These are phyloP conservation scores for Cercospora nicotianae DNA, from an alignment of 2,329 filamentous ascomycete species.

Conservation along the genomic window DNA sequence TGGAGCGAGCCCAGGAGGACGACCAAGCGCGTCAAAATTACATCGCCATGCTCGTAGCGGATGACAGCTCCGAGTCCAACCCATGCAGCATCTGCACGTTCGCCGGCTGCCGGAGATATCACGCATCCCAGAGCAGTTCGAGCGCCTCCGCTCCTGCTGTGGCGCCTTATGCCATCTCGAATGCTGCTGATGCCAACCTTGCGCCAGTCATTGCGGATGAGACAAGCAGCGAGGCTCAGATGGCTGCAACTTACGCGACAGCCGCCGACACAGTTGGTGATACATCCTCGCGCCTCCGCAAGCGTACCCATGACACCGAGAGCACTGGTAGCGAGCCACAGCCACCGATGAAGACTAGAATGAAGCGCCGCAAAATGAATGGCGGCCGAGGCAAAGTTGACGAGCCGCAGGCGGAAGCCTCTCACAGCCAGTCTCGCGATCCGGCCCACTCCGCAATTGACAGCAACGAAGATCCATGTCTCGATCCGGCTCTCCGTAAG, in stretches of 20 bases:
- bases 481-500: neutral
- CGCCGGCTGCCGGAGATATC: neutral
- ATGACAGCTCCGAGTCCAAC: neutral
- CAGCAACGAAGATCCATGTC: neutral
- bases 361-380: neutral
- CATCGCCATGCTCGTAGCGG: neutral
- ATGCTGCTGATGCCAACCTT: neutral
- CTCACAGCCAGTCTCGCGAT: neutral
- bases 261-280: neutral
- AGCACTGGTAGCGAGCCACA: neutral
- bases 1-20: neutral
- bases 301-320: neutral
- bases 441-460: neutral
- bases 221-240: neutral
- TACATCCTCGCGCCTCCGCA: neutral
- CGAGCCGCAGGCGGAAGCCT: neutral
- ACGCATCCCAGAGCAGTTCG: neutral
- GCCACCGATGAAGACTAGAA: neutral
- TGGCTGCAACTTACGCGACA: neutral
- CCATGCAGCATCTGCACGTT: neutral
- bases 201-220: neutral
- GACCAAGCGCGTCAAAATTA: neutral
- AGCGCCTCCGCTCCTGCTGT: neutral
- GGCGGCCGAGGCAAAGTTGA: neutral
- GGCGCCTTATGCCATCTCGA: neutral